phyloP scores from a whole-genome alignment of 2,329 filamentous ascomycete genomes.

The Podosphaera aphanis region DNA sequence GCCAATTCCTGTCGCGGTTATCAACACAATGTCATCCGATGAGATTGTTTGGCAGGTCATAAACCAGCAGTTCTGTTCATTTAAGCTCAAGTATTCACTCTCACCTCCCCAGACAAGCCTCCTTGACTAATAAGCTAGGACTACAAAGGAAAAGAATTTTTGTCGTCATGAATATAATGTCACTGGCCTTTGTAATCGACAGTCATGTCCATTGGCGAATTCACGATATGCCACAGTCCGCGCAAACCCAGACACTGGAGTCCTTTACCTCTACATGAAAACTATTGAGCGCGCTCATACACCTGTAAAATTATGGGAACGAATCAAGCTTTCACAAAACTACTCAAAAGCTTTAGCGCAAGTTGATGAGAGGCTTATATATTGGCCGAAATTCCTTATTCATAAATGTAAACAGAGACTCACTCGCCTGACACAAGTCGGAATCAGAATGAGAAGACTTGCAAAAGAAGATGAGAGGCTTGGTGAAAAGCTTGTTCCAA shows the following conservation, averaged over 20 bases:
- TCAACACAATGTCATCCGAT: constrained; percentile 51
- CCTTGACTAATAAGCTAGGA: constrained; percentile 26
- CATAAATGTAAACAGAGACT: constrained; percentile 95
- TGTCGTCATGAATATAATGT: constrained; percentile 91
- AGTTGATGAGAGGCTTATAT: constrained; percentile 65
- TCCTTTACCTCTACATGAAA: constrained; percentile 91
- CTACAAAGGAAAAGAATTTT: constrained; percentile 71
- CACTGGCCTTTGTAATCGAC: constrained; percentile 59
- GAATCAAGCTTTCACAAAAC: constrained; percentile 71
- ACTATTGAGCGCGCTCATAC: constrained; percentile 72
- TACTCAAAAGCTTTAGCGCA: constrained; percentile 75
- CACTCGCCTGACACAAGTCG: constrained; percentile 77
- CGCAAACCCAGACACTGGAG: constrained; percentile 54
- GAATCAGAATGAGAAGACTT: constrained; percentile 54
- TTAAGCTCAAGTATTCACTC: constrained; percentile 59
- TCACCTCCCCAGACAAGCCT: not conserved
- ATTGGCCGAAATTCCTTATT: constrained; percentile 81
- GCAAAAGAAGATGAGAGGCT: constrained; percentile 75
- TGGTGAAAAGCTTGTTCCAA: constrained; percentile 70
- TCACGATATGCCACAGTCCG: constrained; percentile 81
- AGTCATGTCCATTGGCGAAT: constrained; percentile 79
- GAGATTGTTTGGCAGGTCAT: constrained; percentile 97
- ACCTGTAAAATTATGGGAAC: constrained; percentile 84
- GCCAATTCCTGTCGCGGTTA: not conserved
- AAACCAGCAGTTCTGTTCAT: constrained; percentile 84